A percentile compares a stretch with the other conserved stretches of the same genome.
These are phyloP conservation scores for Lactifluus echinatus DNA, from an alignment of 768 basidiomycete genomes.

Conservation along the genomic window DNA sequence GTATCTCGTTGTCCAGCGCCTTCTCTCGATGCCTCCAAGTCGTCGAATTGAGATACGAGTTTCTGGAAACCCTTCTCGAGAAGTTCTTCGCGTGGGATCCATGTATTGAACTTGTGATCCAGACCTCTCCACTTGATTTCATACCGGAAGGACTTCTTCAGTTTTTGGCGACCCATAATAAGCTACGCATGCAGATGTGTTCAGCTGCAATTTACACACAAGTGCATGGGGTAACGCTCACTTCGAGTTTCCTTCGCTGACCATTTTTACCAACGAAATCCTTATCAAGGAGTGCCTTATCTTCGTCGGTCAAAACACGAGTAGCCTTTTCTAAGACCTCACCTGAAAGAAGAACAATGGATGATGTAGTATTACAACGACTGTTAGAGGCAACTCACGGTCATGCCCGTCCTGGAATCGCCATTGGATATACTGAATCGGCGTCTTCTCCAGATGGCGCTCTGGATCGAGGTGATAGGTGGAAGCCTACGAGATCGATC, in stretches of 20 bases:
- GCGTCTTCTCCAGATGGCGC: slow-evolving; percentile 91
- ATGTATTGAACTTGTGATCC: slow-evolving; percentile 83
- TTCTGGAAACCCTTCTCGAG: slow-evolving; percentile 83
- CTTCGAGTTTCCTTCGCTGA: slow-evolving; percentile 85
- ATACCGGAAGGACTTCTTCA: slow-evolving; percentile 93
- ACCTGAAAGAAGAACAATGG: slow-evolving; percentile 34
- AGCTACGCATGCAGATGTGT: slow-evolving; percentile 38
- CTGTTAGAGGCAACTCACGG: slow-evolving; percentile 44
- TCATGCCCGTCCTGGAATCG: slow-evolving; percentile 98
- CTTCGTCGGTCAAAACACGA: slow-evolving; percentile 83
- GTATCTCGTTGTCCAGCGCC: slow-evolving; percentile 91
- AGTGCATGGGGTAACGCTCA: slow-evolving; percentile 25
- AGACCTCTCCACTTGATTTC: slow-evolving; percentile 82
- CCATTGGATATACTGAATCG: slow-evolving; percentile 97
- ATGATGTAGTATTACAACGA: slow-evolving; percentile 11
- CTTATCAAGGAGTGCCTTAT: slow-evolving; percentile 65
- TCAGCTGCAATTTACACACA: slow-evolving; percentile 9
- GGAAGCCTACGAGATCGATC: background rate
- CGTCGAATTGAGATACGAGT: slow-evolving; percentile 89
- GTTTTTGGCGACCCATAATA: slow-evolving; percentile 91
- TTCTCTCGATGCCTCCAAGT: slow-evolving; percentile 91
- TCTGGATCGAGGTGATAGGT: slow-evolving; percentile 36
- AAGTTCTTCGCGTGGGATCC: slow-evolving; percentile 84
- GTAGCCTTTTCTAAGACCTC: slow-evolving; percentile 89
- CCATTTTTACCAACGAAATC: slow-evolving; percentile 92